Evolutionary conservation across 2,329 filamentous ascomycete species (phyloP).

Genomic region (Alternaria sp.): DNA sequence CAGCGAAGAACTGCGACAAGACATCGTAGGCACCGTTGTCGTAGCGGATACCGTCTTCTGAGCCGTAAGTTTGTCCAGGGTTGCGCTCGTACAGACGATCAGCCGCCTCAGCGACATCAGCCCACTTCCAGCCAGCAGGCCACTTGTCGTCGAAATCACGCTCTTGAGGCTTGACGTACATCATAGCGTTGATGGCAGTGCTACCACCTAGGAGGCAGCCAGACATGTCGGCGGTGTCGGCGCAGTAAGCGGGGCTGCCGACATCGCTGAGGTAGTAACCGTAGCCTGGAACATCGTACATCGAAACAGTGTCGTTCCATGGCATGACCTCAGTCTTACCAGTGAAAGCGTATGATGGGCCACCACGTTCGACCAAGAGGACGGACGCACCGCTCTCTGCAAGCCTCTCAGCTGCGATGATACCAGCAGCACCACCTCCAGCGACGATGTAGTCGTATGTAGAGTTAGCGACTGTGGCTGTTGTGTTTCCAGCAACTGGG

Average conservation of each 20-base stretch:
- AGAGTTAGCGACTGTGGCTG: conserved; percentile 54
- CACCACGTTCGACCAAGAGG: conserved; percentile 61
- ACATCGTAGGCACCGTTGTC: conserved; percentile 70
- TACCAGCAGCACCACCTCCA: conserved; percentile 68
- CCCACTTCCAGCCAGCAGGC: conserved; percentile 73
- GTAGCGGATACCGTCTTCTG: conserved; percentile 71
- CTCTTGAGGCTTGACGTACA: conserved; percentile 46
- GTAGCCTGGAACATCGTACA: conserved; percentile 51
- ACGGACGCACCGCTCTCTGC: conserved; percentile 71
- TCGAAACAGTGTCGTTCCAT: conserved; percentile 49
- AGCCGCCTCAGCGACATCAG: conserved; percentile 68
- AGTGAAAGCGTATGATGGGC: conserved; percentile 44
- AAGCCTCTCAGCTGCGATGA: conserved; percentile 67
- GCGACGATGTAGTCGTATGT: conserved; percentile 69
- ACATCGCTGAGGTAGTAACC: conserved; percentile 46
- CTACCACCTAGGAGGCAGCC: conserved; percentile 75
- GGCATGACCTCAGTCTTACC: conserved; percentile 40
- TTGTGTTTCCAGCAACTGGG: conserved; percentile 38
- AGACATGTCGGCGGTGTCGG: conserved; percentile 74
- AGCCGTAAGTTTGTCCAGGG: conserved; percentile 72
- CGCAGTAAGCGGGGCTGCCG: conserved; percentile 57
- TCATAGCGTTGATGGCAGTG: conserved; percentile 66
- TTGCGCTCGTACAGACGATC: conserved; percentile 75
- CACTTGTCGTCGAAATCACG: conserved; percentile 77
- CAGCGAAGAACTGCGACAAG: conserved; percentile 66